A percentile compares a stretch with the other conserved stretches of the same genome.
phyloP scores from a whole-genome alignment of 306 rosid genomes.

The Prunus davidiana region DNA sequence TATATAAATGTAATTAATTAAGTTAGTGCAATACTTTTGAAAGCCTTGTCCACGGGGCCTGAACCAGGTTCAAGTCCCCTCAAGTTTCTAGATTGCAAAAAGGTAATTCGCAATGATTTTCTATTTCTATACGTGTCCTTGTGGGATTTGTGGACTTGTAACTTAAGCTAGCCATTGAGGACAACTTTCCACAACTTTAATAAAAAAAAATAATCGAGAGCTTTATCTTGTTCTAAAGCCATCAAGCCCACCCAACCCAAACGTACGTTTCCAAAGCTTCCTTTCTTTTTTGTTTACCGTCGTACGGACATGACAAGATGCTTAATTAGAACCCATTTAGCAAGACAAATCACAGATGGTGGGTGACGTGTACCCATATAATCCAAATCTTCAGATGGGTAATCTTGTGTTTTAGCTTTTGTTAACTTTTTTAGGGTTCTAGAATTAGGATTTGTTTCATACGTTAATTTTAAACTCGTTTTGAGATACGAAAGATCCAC shows the following conservation, averaged over 20 bases:
- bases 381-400: constrained; percentile 3
- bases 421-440: neutral
- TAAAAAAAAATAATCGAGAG: neutral
- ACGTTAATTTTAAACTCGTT: neutral
- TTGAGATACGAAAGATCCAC: too few relatives aligned
- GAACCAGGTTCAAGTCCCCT: constrained; percentile 46
- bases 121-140: constrained; percentile 33
- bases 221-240: constrained; percentile 22
- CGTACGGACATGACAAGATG: constrained; percentile 54
- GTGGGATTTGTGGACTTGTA: constrained; percentile 32
- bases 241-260: constrained; percentile 40
- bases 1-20: constrained; percentile 7
- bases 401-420: neutral
- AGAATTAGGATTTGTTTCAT: neutral
- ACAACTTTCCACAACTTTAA: constrained; percentile 32
- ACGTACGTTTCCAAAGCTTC: constrained; percentile 42
- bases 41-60: constrained; percentile 71
- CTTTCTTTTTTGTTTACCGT: constrained; percentile 40
- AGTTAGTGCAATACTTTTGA: constrained; percentile 32
- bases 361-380: constrained; percentile 17
- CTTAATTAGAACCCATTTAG: constrained; percentile 34
- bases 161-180: constrained; percentile 49
- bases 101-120: constrained; percentile 33
- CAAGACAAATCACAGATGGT: constrained; percentile 9
- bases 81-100: constrained; percentile 62